phyloP scores from a whole-genome alignment of 2,329 filamentous ascomycete genomes.

The Rhynchosporium agropyri region DNA sequence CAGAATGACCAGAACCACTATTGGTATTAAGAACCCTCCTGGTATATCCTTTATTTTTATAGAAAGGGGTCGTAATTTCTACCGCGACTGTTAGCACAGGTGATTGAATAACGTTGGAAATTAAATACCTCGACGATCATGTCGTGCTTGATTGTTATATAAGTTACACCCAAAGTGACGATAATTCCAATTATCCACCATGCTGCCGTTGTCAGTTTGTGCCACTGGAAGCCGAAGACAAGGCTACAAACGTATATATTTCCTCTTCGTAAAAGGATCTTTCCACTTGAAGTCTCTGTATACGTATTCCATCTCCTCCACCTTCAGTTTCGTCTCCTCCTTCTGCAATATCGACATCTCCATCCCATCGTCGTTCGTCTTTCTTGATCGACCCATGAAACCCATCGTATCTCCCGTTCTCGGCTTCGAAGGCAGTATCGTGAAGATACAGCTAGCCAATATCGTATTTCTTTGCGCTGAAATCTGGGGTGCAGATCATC shows the following conservation, averaged over 20 bases:
- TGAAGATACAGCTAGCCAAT: neutral
- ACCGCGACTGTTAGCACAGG: neutral
- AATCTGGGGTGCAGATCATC: constrained; percentile 8
- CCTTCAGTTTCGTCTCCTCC: constrained; percentile 16
- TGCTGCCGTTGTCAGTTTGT: constrained; percentile 28
- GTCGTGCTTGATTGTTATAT: constrained; percentile 46
- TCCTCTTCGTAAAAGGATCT: constrained; percentile 42
- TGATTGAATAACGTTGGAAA: neutral
- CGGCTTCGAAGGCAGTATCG: neutral
- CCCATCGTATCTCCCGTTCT: neutral
- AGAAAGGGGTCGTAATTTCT: constrained; percentile 44
- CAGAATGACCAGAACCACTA: constrained; percentile 46
- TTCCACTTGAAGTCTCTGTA: constrained; percentile 45
- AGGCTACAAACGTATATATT: constrained; percentile 42
- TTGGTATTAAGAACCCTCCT: constrained; percentile 47
- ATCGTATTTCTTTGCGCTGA: neutral
- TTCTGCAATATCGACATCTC: constrained; percentile 19
- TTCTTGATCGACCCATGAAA: neutral
- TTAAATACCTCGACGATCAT: constrained; percentile 43
- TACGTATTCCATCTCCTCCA: constrained; percentile 39
- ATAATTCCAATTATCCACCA: constrained; percentile 41
- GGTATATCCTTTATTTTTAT: constrained; percentile 45
- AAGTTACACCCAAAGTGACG: constrained; percentile 40
- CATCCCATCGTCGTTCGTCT: constrained; percentile 15
- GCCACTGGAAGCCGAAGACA: neutral